Percentiles rank a stretch among this genome's conserved stretches.
These are phyloP conservation scores for Stromatinia cepivora DNA, from an alignment of 2,329 filamentous ascomycete genomes.

Conservation along the genomic window DNA sequence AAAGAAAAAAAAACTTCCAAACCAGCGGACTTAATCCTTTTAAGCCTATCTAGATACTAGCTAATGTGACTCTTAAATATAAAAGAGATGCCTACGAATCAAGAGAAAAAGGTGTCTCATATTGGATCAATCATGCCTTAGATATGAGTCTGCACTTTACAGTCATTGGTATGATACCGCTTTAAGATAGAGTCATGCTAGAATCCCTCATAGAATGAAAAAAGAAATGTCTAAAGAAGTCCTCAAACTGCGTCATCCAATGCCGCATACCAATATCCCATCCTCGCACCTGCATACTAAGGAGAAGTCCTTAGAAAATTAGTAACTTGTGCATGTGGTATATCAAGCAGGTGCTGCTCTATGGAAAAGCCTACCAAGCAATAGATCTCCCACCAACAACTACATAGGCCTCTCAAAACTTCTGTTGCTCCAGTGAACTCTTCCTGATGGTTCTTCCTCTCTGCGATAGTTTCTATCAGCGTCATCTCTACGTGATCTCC, in stretches of 20 bases:
- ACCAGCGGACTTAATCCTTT: not conserved
- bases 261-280: not conserved
- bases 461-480: not conserved
- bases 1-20: not conserved
- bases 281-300: not conserved
- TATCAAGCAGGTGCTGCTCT: not conserved
- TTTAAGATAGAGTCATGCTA: not conserved
- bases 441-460: not conserved
- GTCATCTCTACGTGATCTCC: too few relatives aligned
- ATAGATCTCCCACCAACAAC: not conserved
- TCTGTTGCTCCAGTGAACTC: not conserved
- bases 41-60: not conserved
- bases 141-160: not conserved
- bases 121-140: fast-evolving
- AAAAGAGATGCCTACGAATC: not conserved
- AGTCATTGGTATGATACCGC: not conserved
- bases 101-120: not conserved
- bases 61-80: not conserved
- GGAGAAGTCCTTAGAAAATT: not conserved
- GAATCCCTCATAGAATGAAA: not conserved
- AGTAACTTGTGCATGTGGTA: not conserved
- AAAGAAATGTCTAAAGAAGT: not conserved
- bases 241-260: not conserved
- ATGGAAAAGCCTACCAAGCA: not conserved
- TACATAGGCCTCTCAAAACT: not conserved